Conservation (phyloP, 2,329 filamentous ascomycete species). For the Lasiodiplodia theobromae region DNA sequence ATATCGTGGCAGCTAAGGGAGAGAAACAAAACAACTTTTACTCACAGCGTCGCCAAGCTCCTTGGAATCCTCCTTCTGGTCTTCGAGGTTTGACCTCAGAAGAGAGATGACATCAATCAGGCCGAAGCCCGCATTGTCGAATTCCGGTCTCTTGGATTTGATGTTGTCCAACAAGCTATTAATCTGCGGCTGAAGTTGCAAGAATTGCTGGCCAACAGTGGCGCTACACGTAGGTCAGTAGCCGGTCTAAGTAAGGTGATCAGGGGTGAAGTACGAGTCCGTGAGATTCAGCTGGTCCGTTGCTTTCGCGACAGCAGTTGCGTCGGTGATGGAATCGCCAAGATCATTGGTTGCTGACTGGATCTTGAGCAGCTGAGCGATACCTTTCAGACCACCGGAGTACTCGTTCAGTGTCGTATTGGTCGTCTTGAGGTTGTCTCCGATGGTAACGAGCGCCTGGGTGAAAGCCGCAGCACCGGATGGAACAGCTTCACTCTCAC, state of each 20-base stretch:
- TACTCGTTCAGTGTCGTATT: slow-evolving; percentile 14
- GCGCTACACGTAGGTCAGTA: background rate
- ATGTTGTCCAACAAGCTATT: slow-evolving; percentile 22
- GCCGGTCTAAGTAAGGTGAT: fast-evolving
- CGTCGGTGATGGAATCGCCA: slow-evolving; percentile 6
- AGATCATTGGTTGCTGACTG: slow-evolving; percentile 5
- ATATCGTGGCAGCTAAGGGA: background rate
- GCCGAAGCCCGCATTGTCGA: slow-evolving; percentile 12
- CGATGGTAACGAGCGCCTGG: slow-evolving; percentile 2
- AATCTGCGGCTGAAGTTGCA: slow-evolving; percentile 13
- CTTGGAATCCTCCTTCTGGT: background rate
- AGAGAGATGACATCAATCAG: slow-evolving; percentile 18
- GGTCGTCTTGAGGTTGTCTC: slow-evolving; percentile 6
- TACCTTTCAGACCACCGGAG: slow-evolving; percentile 12
- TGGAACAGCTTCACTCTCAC: background rate
- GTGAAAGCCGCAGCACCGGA: background rate
- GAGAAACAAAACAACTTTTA: too few species aligned
- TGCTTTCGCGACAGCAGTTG: slow-evolving; percentile 6
- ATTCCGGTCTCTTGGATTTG: slow-evolving; percentile 15
- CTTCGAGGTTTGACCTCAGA: slow-evolving; percentile 5
- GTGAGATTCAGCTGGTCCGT: background rate
- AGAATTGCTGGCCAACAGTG: slow-evolving; percentile 18
- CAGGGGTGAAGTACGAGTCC: slow-evolving; percentile 1
- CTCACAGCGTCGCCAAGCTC: slow-evolving; percentile 16
- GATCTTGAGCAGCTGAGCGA: slow-evolving; percentile 22